phyloP scores from a whole-genome alignment of 176 grass and related monocot species.

The Puya raimondii region DNA sequence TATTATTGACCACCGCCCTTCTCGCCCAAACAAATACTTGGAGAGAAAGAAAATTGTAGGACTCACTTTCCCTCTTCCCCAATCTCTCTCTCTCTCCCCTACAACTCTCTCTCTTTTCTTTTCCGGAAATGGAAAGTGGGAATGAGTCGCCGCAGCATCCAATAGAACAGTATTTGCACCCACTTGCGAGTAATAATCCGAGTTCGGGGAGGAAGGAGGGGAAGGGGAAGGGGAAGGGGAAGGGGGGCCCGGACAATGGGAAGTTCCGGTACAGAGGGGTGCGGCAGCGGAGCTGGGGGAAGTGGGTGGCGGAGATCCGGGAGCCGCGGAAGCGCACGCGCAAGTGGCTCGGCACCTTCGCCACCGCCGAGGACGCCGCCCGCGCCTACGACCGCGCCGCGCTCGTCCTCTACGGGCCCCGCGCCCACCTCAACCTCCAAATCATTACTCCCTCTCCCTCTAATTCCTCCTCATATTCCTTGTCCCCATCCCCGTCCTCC shows the following conservation, averaged over 20 bases:
- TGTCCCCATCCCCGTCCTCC: conserved; percentile 25
- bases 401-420: conserved; percentile 65
- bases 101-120: background rate
- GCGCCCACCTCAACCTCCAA: conserved; percentile 84
- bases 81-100: conserved; percentile 18
- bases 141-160: background rate
- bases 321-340: conserved; percentile 66
- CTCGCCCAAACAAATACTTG: conserved; percentile 44
- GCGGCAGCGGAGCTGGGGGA: conserved; percentile 68
- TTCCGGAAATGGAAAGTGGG: background rate
- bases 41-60: no score
- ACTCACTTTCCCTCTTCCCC: conserved; percentile 18
- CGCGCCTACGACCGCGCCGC: conserved; percentile 81
- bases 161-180: background rate
- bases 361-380: conserved; percentile 87
- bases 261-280: conserved; percentile 75
- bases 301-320: conserved; percentile 70
- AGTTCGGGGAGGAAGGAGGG: background rate
- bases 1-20: conserved; percentile 95
- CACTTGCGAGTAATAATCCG: no score
- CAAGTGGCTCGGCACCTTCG: conserved; percentile 93
- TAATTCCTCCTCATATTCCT: background rate
- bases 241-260: conserved; percentile 72
- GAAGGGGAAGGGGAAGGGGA: conserved; percentile 27
- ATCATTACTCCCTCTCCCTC: background rate